Percentiles rank a stretch among this genome's conserved stretches.
These are phyloP conservation scores for Mangifera indica DNA, from an alignment of 345 rosid genomes.

Conservation along the genomic window DNA sequence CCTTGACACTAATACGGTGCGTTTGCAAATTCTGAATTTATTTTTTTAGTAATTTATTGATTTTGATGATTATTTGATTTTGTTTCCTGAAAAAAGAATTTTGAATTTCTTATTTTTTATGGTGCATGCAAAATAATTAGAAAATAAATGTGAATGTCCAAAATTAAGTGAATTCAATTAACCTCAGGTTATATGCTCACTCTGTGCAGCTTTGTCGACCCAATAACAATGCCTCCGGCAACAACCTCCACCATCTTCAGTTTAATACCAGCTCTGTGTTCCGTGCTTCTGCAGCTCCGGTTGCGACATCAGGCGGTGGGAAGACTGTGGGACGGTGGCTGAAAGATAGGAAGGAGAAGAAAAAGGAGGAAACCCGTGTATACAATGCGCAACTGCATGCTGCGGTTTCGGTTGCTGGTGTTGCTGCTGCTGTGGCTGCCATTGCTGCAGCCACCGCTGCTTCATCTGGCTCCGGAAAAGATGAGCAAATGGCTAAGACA, in stretches of 20 bases:
- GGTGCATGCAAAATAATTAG: neutral
- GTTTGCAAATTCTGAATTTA: too few relatives aligned
- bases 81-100: neutral
- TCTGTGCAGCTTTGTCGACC: conserved; percentile 57
- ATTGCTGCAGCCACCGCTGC: conserved; percentile 80
- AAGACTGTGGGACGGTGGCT: conserved; percentile 90
- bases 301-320: conserved; percentile 46
- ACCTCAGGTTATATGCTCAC: neutral
- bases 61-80: neutral
- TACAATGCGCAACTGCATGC: conserved; percentile 89
- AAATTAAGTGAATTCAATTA: neutral
- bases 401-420: conserved; percentile 71
- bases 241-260: neutral
- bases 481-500: conserved; percentile 72
- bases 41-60: too few relatives aligned
- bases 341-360: conserved; percentile 82
- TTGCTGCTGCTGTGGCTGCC: conserved; percentile 86
- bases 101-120: neutral
- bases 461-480: conserved; percentile 57
- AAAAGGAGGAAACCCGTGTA: conserved; percentile 75
- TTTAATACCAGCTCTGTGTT: conserved; percentile 21
- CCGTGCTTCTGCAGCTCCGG: conserved; percentile 38
- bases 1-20: neutral
- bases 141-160: neutral
- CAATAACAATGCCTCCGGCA: conserved; percentile 26